Percentiles rank a stretch among this genome's conserved stretches.
Conservation (phyloP, 1,139 yeast species). For the Pichia sp. region DNA sequence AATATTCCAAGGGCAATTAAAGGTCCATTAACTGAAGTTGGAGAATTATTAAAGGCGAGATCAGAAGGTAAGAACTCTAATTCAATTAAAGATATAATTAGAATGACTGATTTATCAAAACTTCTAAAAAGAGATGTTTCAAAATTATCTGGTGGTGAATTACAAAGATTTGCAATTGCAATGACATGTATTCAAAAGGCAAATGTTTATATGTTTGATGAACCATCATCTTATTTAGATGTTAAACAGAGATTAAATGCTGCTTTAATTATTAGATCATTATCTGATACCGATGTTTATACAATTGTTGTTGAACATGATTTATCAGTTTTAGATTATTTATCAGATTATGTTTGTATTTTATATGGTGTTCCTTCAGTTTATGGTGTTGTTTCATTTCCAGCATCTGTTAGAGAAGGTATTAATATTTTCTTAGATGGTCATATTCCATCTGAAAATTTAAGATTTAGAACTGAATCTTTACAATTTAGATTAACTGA, state of each 20-base stretch:
- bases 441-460: constrained; percentile 92
- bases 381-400: constrained; percentile 95
- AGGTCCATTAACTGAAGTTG: constrained; percentile 84
- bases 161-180: constrained; percentile 96
- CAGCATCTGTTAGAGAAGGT: constrained; percentile 96
- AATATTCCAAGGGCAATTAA: constrained; percentile 93
- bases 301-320: constrained; percentile 98
- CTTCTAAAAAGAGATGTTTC: constrained; percentile 80
- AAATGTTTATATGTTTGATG: constrained; percentile 97
- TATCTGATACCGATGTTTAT: constrained; percentile 66
- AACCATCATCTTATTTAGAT: constrained; percentile 96
- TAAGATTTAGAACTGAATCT: constrained; percentile 94
- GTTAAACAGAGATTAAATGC: constrained; percentile 98
- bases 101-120: constrained; percentile 63
- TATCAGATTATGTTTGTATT: constrained; percentile 94
- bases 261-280: constrained; percentile 85
- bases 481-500: constrained; percentile 93
- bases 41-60: constrained; percentile 70
- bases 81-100: constrained; percentile 47
- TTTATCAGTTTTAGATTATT: constrained; percentile 90
- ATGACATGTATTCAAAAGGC: constrained; percentile 95
- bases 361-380: constrained; percentile 97
- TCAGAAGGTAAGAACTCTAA: constrained; percentile 60
- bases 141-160: constrained; percentile 94
- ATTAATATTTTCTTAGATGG: constrained; percentile 97